phyloP scores from a whole-genome alignment of 139 green algal genomes.

The Spirogloea muscicola region DNA sequence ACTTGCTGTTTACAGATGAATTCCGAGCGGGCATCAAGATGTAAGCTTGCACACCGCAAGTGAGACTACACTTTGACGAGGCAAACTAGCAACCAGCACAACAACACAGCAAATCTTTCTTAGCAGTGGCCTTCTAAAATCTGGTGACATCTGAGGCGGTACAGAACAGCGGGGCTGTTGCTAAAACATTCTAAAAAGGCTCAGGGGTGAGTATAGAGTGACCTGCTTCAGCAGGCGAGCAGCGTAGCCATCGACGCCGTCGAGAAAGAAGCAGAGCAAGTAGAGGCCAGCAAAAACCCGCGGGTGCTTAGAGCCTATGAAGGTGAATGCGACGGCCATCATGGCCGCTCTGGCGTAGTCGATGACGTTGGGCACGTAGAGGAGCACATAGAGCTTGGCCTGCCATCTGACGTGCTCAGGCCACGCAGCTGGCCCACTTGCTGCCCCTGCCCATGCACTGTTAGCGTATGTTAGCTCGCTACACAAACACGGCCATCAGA shows the following conservation, averaged over 20 bases:
- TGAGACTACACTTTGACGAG: background rate
- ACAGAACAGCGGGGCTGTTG: background rate
- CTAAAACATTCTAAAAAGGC: background rate
- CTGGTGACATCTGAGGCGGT: background rate
- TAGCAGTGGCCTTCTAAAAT: too few species aligned
- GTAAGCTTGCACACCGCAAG: too few species aligned
- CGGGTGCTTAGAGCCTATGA: background rate
- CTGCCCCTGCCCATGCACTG: too few species aligned
- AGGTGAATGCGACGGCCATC: background rate
- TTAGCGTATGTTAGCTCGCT: too few species aligned
- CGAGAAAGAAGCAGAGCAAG: constrained; percentile 10
- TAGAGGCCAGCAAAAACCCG: background rate
- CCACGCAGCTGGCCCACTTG: too few species aligned
- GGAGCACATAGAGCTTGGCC: too few species aligned
- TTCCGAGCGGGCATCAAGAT: too few species aligned
- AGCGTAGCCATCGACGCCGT: constrained; percentile 14
- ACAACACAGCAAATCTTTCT: too few species aligned
- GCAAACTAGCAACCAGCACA: constrained; percentile 8
- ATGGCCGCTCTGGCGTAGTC: constrained; percentile 15
- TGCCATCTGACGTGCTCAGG: too few species aligned
- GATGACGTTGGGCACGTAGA: constrained; percentile 19
- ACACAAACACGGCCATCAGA: too few species aligned
- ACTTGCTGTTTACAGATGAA: too few species aligned
- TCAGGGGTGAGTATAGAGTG: background rate
- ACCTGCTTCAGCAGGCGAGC: constrained; percentile 3